Percentiles rank a stretch among this genome's conserved stretches.
Evolutionary conservation across 169 alveolate genomes (phyloP).

Genomic region (Plasmodium blacklocki): DNA sequence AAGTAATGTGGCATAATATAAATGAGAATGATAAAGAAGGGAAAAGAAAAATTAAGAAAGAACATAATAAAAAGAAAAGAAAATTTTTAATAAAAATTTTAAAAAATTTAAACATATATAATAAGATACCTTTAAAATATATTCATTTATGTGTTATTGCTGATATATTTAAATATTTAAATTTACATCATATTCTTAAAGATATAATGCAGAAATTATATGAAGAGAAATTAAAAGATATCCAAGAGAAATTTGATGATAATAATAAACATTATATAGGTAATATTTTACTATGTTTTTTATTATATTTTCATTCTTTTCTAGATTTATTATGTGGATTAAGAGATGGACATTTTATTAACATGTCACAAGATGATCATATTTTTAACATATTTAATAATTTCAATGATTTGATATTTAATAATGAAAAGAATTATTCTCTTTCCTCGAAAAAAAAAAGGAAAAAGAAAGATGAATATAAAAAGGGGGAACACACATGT

Average conservation of each 20-base stretch:
- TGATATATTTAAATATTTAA: constrained; percentile 35
- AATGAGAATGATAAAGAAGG: not conserved
- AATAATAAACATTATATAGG: constrained; percentile 22
- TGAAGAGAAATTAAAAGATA: constrained; percentile 34
- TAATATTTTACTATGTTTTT: constrained; percentile 20
- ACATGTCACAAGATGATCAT: not conserved
- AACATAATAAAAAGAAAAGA: constrained; percentile 14
- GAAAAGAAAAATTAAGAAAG: not conserved
- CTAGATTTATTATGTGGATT: constrained; percentile 38
- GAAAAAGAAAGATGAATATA: not conserved
- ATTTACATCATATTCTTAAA: constrained; percentile 39
- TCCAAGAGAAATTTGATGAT: constrained; percentile 21
- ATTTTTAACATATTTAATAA: constrained; percentile 31
- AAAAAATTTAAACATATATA: constrained; percentile 8
- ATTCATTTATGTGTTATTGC: constrained; percentile 60
- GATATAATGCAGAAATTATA: constrained; percentile 26
- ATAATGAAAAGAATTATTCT: not conserved
- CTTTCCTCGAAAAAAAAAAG: not conserved
- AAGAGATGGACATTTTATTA: constrained; percentile 31
- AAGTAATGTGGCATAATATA: no score
- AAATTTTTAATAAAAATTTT: constrained; percentile 19
- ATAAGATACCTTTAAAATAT: constrained; percentile 58
- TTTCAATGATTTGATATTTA: constrained; percentile 26
- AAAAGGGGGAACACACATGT: not conserved
- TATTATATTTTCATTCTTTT: constrained; percentile 39